Evolutionary conservation across 441 rosid species (phyloP), one percentile per base, ranked within the genome.

Genomic region (Omphalea diandra): DNA sequence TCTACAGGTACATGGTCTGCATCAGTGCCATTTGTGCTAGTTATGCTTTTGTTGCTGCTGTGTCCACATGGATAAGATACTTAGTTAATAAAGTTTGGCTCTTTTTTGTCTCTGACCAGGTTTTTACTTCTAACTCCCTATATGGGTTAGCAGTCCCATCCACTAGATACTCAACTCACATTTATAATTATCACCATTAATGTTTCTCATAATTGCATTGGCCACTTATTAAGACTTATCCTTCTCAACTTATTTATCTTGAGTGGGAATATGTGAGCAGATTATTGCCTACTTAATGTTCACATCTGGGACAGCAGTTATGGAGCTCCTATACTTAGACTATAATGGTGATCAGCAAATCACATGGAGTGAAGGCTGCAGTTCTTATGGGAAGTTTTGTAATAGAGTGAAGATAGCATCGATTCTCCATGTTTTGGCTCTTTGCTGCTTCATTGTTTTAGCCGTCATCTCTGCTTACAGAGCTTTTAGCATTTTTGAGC

Each of bases 301-400:
- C 14, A 88, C 97, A 79, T 91, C 98, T 33, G 88, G 78, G 61
- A 90, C 89, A 35, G 95, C 92, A 56, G 87, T 78, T 32, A 55
- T 79, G 60, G 97, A 94, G 76, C 79, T 92, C 54, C n/a, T 90
- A 46, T 78, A 83, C 69, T 71, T 91, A 15, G 88, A 85, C 3
- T 83, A 86, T 76, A 85, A 80, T 71, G 98, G 98, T 11, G 93
- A 90, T 66, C 75, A 50, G 50, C 58, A 46, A 73, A 82, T 94
- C 59, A 82, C 97, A 66, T 94, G 97, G 98, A 94, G 97, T 70
- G 96, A 91, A 82, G 82, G 86, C 57, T 86, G 97, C 77, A 72
- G 68, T 73, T 72, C 86, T 8, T 91, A 83, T 68, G 87, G 87
- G 38, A 86, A 81, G 57, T 90, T 83, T 59, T 91, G 97, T 83